Evolutionary conservation across 139 green algal genomes (phyloP), one percentile per base, ranked within the genome.

Genomic region (Diplosphaera chodatii): DNA sequence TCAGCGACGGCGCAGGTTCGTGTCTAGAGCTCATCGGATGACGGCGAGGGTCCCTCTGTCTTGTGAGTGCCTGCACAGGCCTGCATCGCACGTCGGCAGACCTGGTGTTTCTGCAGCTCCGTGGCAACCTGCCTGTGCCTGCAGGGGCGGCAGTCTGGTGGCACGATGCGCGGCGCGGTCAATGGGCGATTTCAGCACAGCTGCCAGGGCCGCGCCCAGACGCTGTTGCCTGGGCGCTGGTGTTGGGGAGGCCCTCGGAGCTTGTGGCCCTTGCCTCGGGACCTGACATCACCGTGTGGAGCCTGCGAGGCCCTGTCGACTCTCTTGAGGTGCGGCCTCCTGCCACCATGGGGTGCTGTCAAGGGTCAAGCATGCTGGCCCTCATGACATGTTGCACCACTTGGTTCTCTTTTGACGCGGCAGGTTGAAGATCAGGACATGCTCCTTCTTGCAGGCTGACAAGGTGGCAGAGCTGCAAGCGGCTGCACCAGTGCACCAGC

Each of bases 391-490:
- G 10, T 48, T 48, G 37, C 13, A 13, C 10, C 37, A 48, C 37
- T 21, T 21, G 37, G 37, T 48, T 13, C 8, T 48, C 37, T 64
- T 64, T n/a, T 4, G 55, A n/a, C 20, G 22, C 4, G 21, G 20
- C 16, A 28, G 55, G 15, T 18, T 30, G 55, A 29, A 8, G 16
- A n/a, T n/a, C n/a, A n/a, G n/a, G n/a, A n/a, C n/a, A n/a, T n/a
- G n/a, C n/a, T n/a, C n/a, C n/a, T n/a, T n/a, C n/a, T n/a, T 55
- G 48, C 71, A 78, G 59, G 67, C 64, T 5, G 64, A 83, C 30
- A 56, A 48, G 34, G 37, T 78, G 34, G 66, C 75, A 22, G 48
- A 40, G 32, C 70, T 84, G 40, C 48, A 76, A 40, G 75, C 82
- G 13, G 48, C 65, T 13, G 28, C 27, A 2, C 4, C 37, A 4